phyloP scores from a whole-genome alignment of 768 basidiomycete genomes.

The Lentinula aciculospora region DNA sequence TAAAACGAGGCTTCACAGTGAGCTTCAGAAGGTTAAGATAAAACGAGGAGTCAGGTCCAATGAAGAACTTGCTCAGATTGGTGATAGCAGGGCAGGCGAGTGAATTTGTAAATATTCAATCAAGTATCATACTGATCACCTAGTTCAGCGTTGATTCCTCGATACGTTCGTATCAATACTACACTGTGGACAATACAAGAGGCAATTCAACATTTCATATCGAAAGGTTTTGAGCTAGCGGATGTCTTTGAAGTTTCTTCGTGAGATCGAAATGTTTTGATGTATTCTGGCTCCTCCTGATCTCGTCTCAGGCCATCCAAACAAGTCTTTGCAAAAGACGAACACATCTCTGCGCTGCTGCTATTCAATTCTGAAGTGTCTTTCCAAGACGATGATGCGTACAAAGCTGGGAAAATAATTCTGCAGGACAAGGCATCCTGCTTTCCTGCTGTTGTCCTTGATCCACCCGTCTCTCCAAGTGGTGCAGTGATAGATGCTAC shows the following conservation, averaged over 20 bases:
- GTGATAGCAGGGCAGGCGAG: conserved; percentile 62
- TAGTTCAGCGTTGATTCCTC: conserved; percentile 59
- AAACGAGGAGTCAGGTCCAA: conserved; percentile 64
- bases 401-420: conserved; percentile 77
- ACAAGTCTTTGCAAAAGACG: conserved; percentile 64
- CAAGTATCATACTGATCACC: neutral
- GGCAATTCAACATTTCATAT: conserved; percentile 51
- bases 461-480: conserved; percentile 51
- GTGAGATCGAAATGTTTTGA: conserved; percentile 25
- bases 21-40: conserved; percentile 80
- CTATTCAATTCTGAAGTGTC: conserved; percentile 62
- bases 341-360: conserved; percentile 79
- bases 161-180: conserved; percentile 84
- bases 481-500: conserved; percentile 85
- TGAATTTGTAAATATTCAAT: conserved; percentile 1
- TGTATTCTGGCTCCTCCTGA: neutral
- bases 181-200: conserved; percentile 60
- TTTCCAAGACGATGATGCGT: conserved; percentile 69
- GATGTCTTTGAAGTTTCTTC: conserved; percentile 43
- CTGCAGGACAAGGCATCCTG: conserved; percentile 98
- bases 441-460: conserved; percentile 87
- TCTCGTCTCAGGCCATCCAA: conserved; percentile 24
- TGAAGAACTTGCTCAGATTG: conserved; percentile 54
- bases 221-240: conserved; percentile 48
- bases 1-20: conserved; percentile 82